Percentiles rank a stretch among this genome's conserved stretches.
Evolutionary conservation across 257 asterid genomes (phyloP).

Genomic region (Handroanthus guayacan): DNA sequence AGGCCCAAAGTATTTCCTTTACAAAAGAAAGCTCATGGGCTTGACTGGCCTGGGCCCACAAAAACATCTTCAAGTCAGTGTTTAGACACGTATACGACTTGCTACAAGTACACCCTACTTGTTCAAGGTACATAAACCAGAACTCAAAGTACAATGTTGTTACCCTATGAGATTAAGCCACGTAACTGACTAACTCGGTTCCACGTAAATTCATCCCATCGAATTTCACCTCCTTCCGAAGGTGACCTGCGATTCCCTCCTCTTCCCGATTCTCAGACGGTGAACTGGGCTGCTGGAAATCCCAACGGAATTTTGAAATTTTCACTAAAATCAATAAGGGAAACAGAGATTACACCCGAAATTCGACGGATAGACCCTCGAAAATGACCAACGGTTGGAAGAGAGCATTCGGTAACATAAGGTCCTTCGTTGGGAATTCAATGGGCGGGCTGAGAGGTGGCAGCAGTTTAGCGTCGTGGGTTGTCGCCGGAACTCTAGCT

Average conservation of each 20-base stretch:
- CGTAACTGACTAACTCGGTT: neutral
- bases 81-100: neutral
- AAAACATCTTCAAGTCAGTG: neutral
- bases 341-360: neutral
- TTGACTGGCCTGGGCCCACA: neutral
- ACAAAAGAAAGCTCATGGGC: neutral
- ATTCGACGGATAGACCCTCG: conserved; percentile 20
- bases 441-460: conserved; percentile 92
- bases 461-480: conserved; percentile 89
- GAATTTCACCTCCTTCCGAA: conserved; percentile 11
- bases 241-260: neutral
- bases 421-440: conserved; percentile 79
- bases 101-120: neutral
- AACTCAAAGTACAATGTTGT: neutral
- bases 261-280: conserved; percentile 16
- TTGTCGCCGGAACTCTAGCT: conserved; percentile 97
- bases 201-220: neutral
- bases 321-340: neutral
- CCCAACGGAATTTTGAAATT: neutral
- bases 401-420: conserved; percentile 63
- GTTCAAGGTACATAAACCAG: neutral
- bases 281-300: conserved; percentile 36
- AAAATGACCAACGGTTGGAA: conserved; percentile 67
- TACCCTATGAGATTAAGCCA: conserved; percentile 12
- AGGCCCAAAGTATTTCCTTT: neutral